Conservation (phyloP, 192 early-diverging fungal genomes). For the Dissophora globulifera region DNA sequence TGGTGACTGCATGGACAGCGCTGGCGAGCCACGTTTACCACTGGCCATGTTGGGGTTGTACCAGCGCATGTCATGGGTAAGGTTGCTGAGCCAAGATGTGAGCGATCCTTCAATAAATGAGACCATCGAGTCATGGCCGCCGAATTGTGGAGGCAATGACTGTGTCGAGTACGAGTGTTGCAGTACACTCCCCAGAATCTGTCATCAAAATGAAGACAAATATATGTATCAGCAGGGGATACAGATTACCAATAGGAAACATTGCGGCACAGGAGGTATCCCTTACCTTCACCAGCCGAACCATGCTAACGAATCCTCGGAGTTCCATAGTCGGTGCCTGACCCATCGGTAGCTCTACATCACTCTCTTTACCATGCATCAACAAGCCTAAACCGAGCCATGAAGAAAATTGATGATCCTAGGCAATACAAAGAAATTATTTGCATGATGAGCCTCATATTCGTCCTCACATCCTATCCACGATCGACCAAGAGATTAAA, state of each 20-base stretch:
- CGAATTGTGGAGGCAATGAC: conserved; percentile 45
- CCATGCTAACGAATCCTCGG: conserved; percentile 39
- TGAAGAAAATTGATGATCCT: conserved; percentile 52
- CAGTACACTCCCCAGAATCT: conserved; percentile 45
- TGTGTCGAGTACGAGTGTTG: conserved; percentile 53
- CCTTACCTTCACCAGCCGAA: conserved; percentile 48
- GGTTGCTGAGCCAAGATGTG: conserved; percentile 48
- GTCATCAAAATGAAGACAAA: too few species aligned
- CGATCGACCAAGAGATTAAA: too few species aligned
- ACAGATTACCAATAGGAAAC: too few species aligned
- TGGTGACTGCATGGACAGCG: conserved; percentile 17
- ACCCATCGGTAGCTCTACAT: conserved; percentile 32
- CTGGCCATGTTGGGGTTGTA: conserved; percentile 16
- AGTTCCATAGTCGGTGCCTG: too few species aligned
- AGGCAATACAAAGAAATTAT: neutral
- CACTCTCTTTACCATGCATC: conserved; percentile 48
- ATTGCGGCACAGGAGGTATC: neutral
- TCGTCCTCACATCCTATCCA: too few species aligned
- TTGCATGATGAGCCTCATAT: too few species aligned
- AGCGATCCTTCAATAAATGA: conserved; percentile 49
- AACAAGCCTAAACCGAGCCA: conserved; percentile 41
- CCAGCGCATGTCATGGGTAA: conserved; percentile 50
- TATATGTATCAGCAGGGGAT: too few species aligned
- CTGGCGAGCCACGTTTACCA: conserved; percentile 12
- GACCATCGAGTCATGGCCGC: conserved; percentile 49